phyloP scores from a whole-genome alignment of 2,329 filamentous ascomycete genomes.

The Xenoacremonium recifei region DNA sequence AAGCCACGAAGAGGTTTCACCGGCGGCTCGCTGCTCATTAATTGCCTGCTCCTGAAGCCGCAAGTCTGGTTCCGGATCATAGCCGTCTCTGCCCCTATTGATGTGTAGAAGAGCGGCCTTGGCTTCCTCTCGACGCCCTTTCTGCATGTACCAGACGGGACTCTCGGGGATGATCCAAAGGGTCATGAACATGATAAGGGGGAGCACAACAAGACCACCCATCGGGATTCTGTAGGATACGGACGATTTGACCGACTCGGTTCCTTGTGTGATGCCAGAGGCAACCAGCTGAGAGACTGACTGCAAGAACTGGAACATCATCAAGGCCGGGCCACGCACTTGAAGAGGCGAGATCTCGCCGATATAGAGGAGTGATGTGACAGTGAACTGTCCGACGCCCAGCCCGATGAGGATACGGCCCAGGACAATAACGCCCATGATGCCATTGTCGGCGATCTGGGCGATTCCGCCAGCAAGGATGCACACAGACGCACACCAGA shows the following conservation, averaged over 20 bases:
- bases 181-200: slow-evolving; percentile 19
- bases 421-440: slow-evolving; percentile 16
- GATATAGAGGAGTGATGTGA: slow-evolving; percentile 21
- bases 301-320: slow-evolving; percentile 33
- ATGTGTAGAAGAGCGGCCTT: slow-evolving; percentile 31
- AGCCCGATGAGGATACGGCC: slow-evolving; percentile 20
- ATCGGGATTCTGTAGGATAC: slow-evolving; percentile 27
- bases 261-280: slow-evolving; percentile 27
- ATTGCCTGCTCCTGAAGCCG: slow-evolving; percentile 19
- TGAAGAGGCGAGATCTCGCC: slow-evolving; percentile 25
- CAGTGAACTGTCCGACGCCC: slow-evolving; percentile 22
- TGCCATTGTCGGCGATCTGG: slow-evolving; percentile 17
- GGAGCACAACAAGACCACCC: slow-evolving; percentile 24
- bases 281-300: slow-evolving; percentile 30
- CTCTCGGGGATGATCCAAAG: slow-evolving; percentile 26
- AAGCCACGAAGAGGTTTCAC: slow-evolving; percentile 35
- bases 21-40: slow-evolving; percentile 23
- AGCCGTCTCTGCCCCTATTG: slow-evolving; percentile 29
- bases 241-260: slow-evolving; percentile 19
- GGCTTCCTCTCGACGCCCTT: slow-evolving; percentile 26
- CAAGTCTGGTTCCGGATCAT: slow-evolving; percentile 24
- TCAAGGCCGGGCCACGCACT: slow-evolving; percentile 28
- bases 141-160: slow-evolving; percentile 31
- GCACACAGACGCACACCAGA: slow-evolving; percentile 31
- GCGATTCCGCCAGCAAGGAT: slow-evolving; percentile 20